Evolutionary conservation across 192 early-diverging fungal species (phyloP), one percentile per base, ranked within the genome.

Genomic region (Mortierella hygrophila): DNA sequence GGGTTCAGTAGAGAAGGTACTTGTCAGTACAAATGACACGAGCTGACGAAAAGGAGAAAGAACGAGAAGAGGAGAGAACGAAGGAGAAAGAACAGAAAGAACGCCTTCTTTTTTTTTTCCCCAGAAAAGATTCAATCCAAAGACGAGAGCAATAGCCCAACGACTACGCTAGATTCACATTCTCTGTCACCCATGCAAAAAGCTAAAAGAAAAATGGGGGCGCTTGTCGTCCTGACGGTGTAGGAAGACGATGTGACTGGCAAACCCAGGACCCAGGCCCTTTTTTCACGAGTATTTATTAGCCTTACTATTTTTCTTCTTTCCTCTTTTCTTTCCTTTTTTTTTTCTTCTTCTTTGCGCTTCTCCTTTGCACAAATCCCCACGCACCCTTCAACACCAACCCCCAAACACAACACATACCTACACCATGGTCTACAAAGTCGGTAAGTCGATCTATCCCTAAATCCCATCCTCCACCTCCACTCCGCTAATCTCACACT

Each of bases 371-470:
- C 46, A 37, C 63, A 71, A 37, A 52, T 35, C 46, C 46, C 57
- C 44, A 70, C 55, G 38, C 76, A 44, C 76, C 40, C 65, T 44
- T 55, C 21, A 41, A 37, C 73, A 79, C 69, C 47, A 41, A 55
- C 37, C 15, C 21, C 44, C 49, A 46, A 76, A 21, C 78, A 20
- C 80, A 32, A 60, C 73, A 52, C 32, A 57, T 6, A 15, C 23
- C 29, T 35, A 15, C 68, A 73, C 44, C 44, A 86, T 80, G 78
- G n/a, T 68, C 71, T 86, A 44, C 79, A 81, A 80, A 81, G 75
- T 86, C 47, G 83, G 83, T 85, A 85, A 80, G 83, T 72, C 42
- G 68, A 57, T 57, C 55, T 26, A 8, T 57, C n/a, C n/a, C 55
- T 18, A 6, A 20, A 9, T 32, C 0, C 72, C 54, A 38, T 23